Conservation (phyloP, 2,329 filamentous ascomycete genomes). For the Fusarium sambucinum region DNA sequence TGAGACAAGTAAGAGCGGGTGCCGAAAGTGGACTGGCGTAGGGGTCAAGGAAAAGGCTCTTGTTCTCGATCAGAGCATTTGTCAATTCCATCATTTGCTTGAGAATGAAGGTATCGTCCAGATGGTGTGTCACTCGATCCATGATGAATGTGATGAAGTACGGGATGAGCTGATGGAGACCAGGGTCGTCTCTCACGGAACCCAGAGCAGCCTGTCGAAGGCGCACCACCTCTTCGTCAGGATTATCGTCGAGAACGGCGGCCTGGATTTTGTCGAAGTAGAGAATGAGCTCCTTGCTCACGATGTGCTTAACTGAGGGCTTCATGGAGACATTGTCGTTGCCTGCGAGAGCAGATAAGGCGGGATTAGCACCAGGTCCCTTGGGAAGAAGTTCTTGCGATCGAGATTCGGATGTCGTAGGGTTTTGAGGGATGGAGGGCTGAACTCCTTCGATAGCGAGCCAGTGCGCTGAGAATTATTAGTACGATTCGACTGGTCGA, state of each 20-base stretch:
- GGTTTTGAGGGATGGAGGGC: conserved; percentile 95
- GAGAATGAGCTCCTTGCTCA: conserved; percentile 94
- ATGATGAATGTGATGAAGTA: conserved; percentile 97
- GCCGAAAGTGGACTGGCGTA: conserved; percentile 78
- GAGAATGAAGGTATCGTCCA: conserved; percentile 90
- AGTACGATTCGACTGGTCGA: conserved; percentile 1
- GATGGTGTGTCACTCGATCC: conserved; percentile 93
- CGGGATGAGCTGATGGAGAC: conserved; percentile 92
- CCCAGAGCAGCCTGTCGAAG: conserved; percentile 87
- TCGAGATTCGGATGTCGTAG: conserved; percentile 84
- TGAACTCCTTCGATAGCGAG: conserved; percentile 97
- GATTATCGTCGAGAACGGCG: conserved; percentile 87
- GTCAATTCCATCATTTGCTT: conserved; percentile 93
- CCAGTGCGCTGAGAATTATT: conserved; percentile 80
- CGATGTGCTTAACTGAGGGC: conserved; percentile 92
- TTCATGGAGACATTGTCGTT: conserved; percentile 87
- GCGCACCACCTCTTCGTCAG: conserved; percentile 77
- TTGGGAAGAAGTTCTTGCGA: conserved; percentile 90
- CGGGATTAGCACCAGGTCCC: conserved; percentile 87
- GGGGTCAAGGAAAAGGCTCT: conserved; percentile 77
- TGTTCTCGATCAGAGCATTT: conserved; percentile 85
- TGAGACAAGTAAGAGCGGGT: conserved; percentile 89
- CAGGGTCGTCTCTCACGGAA: conserved; percentile 88
- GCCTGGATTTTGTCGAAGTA: conserved; percentile 97
- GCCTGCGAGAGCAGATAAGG: conserved; percentile 83